Evolutionary conservation across 1,284 basidiomycete species (phyloP).

Genomic region (Chondrostereum purpureum): DNA sequence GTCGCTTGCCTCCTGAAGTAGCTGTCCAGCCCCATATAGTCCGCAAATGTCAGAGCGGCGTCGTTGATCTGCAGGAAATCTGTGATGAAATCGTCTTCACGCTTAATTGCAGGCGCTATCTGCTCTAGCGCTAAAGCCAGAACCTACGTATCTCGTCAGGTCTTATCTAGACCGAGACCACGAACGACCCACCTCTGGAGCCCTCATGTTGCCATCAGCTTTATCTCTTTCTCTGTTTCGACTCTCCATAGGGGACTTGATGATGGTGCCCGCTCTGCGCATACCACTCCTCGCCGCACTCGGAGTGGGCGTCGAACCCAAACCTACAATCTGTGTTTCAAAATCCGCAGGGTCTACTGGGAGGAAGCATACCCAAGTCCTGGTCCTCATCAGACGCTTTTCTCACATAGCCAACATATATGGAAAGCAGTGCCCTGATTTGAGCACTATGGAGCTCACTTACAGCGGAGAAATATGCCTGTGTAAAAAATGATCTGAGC

Average conservation of each 20-base stretch:
- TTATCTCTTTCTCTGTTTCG: conserved; percentile 59
- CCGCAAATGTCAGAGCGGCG: conserved; percentile 86
- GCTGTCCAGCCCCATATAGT: conserved; percentile 90
- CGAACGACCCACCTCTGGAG: conserved; percentile 52
- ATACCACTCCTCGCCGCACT: conserved; percentile 48
- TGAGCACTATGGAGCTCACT: conserved; percentile 79
- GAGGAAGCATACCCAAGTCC: conserved; percentile 52
- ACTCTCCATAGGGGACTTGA: conserved; percentile 60
- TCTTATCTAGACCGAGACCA: background rate
- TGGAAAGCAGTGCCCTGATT: conserved; percentile 66
- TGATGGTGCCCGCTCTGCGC: conserved; percentile 70
- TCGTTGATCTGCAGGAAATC: conserved; percentile 93
- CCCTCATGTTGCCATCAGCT: conserved; percentile 52
- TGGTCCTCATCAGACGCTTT: conserved; percentile 64
- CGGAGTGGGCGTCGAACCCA: conserved; percentile 37
- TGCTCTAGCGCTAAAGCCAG: conserved; percentile 73
- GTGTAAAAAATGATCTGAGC: conserved; percentile 7
- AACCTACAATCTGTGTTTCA: conserved; percentile 30
- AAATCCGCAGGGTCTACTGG: conserved; percentile 2
- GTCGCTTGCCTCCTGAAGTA: conserved; percentile 92
- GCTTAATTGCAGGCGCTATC: conserved; percentile 70
- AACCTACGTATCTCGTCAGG: conserved; percentile 39
- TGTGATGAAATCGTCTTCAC: conserved; percentile 85
- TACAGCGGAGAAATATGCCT: conserved; percentile 85
- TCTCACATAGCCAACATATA: conserved; percentile 58